Percentiles rank a stretch among this genome's conserved stretches.
Conservation (phyloP, 2,329 filamentous ascomycete species). For the Cordyceps militaris region DNA sequence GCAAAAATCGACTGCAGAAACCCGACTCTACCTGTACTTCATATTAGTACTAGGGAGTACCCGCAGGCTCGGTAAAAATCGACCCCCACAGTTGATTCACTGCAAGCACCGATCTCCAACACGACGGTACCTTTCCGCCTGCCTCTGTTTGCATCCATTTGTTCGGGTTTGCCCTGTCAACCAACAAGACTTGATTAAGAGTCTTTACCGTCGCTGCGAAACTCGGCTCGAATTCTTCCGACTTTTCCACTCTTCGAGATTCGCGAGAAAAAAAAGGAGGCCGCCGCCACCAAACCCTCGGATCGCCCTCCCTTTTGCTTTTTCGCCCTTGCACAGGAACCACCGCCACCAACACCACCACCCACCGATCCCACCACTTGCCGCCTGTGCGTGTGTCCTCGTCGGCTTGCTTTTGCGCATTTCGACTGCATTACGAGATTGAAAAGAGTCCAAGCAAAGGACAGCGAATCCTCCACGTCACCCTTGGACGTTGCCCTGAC, state of each 20-base stretch:
- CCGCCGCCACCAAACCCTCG: neutral
- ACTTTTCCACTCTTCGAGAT: neutral
- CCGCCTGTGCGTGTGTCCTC: neutral
- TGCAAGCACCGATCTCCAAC: neutral
- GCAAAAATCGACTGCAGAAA: neutral
- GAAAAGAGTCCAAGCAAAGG: neutral
- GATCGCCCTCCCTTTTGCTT: slow-evolving; percentile 1
- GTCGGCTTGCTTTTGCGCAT: neutral
- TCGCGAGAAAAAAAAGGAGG: neutral
- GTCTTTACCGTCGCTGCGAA: neutral
- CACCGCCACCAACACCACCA: neutral
- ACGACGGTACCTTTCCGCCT: neutral
- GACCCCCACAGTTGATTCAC: neutral
- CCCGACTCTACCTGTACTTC: neutral
- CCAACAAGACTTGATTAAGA: neutral
- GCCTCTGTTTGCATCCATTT: neutral
- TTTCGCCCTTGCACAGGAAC: slow-evolving; percentile 4
- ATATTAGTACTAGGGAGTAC: neutral
- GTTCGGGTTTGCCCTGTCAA: neutral
- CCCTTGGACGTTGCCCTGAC: neutral
- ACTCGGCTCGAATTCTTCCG: neutral
- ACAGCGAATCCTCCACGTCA: neutral
- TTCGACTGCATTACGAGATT: neutral
- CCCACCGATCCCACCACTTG: neutral
- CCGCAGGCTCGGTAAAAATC: neutral